Base-by-base conservation (phyloP, 192 early-diverging fungal genomes). In the Umbelopsis sp. region DNA sequence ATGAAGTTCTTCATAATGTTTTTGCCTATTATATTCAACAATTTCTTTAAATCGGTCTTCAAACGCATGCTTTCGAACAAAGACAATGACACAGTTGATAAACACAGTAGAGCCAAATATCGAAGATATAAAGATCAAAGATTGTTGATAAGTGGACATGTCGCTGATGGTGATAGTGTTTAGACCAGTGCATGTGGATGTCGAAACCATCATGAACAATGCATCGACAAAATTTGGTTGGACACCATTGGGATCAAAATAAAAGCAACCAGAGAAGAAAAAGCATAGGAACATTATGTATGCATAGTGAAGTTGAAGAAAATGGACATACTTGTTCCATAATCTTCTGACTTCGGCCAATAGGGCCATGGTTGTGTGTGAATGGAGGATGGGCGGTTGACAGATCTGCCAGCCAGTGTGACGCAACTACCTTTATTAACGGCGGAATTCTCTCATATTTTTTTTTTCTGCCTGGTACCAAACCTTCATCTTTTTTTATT, bases 1-100 rank as follows among this genome's bases (percentile, higher is more conserved):
- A 24, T 67, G 44, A 21, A 66, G 51, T 1, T 49, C n/a, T 17
- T 75, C 77, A 10, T 67, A 29, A 22, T 36, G 47, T 54, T 45
- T 31, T 7, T 71, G 41, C 17, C 50, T 45, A 31, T 79, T 75
- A 26, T 65, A 71, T 17, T 66, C 21, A 3, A 79, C 24, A 26
- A 75, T 67, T 34, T 72, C 66, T 45, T 79, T 50, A 54, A 79
- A 79, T 45, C 74, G 70, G n/a, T 65, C 71, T 21, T 54, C 65
- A 65, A 79, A 79, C 21, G 68, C 74, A 25, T 79, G 52, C 26
- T 71, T 67, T 17, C 77, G 70, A 6, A 79, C 71, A 43, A 52
- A 52, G 22, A 79, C 69, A 5, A 79, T 51, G 29, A 72, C 41
- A 50, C 67, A 43, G 3, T 66, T 75, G 10, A 79, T 66, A 7